Base-by-base conservation (phyloP, 2,329 filamentous ascomycete species). In the Myriangium duriaei region DNA sequence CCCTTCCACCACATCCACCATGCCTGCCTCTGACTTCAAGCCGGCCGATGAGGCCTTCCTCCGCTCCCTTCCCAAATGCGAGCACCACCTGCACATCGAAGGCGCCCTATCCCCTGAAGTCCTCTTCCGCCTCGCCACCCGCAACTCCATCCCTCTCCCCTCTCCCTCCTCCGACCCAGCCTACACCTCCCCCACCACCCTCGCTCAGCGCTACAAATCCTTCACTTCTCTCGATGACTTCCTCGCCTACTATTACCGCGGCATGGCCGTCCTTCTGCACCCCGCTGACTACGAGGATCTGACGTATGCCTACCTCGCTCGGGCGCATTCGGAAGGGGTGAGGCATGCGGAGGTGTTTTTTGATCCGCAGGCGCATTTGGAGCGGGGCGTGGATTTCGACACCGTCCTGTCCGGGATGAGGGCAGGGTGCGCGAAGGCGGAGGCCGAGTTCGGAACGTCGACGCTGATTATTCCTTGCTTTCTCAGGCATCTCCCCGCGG, bases 61-160 rank as follows among this genome's bases (percentile, higher is more conserved):
- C 26, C 58, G 62, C 36, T 68, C 68, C 19, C 69, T 87, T 18
- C 81, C 81, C 45, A 87, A 87, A 64, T 82, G 78, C 60, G 82
- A 88, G 56, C 81, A 86, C 53, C 82, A 87, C 59, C 71, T 87
- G 38, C 82, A 88, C 54, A 68, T 88, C 21, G 81, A 87, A 58
- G 82, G 82, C 39, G 78, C 79, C 10, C 68, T 88, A 26, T 75
- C 76, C 29, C 79, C 81, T 1, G 61, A 68, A 39, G 65, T 85
- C 28, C 72, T 86, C 44, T 87, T 86, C 62, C 52, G 64, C 18
- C 72, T 88, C 4, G 78, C 82, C 4, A 54, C 61, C 24, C 72
- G 72, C 51, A 85, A 88, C 65, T 63, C 63, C 39, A 71, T 86
- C 48, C 28, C 63, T 2, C 67, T 87, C 3, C 59, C 64, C 1